Conservation (phyloP, 2,329 filamentous ascomycete species). For the Aspergillus niger region DNA sequence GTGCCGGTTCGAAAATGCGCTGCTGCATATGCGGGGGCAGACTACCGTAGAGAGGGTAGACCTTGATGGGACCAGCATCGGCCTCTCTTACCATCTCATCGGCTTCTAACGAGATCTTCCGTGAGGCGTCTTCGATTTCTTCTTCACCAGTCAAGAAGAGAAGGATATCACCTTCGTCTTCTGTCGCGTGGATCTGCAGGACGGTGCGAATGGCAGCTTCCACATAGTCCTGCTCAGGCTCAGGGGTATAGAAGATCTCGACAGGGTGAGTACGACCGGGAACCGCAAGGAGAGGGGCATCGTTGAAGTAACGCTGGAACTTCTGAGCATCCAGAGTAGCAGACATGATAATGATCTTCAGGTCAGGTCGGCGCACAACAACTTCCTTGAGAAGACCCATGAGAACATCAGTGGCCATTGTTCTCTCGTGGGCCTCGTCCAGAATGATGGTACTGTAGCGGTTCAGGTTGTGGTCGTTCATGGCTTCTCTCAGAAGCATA, state of each 20-base stretch:
- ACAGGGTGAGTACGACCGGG: slow-evolving; percentile 94
- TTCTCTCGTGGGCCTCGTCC: slow-evolving; percentile 97
- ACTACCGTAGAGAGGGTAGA: slow-evolving; percentile 93
- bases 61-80: slow-evolving; percentile 82
- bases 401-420: slow-evolving; percentile 92
- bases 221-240: slow-evolving; percentile 94
- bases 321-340: slow-evolving; percentile 96
- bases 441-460: slow-evolving; percentile 98
- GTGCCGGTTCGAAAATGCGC: slow-evolving; percentile 89
- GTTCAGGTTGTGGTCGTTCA: slow-evolving; percentile 89
- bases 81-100: slow-evolving; percentile 92
- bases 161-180: slow-evolving; percentile 88
- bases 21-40: slow-evolving; percentile 92
- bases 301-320: slow-evolving; percentile 95
- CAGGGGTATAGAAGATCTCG: slow-evolving; percentile 97
- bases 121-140: slow-evolving; percentile 94
- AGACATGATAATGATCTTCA: slow-evolving; percentile 99
- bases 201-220: slow-evolving; percentile 94
- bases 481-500: slow-evolving; percentile 94
- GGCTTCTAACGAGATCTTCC: slow-evolving; percentile 86
- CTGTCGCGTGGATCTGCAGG: slow-evolving; percentile 91
- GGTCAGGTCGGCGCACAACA: slow-evolving; percentile 74
- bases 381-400: slow-evolving; percentile 97
- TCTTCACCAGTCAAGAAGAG: slow-evolving; percentile 97
- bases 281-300: slow-evolving; percentile 89